phyloP scores from a whole-genome alignment of 1,139 yeast species.

The Kodamaea anthophila region DNA sequence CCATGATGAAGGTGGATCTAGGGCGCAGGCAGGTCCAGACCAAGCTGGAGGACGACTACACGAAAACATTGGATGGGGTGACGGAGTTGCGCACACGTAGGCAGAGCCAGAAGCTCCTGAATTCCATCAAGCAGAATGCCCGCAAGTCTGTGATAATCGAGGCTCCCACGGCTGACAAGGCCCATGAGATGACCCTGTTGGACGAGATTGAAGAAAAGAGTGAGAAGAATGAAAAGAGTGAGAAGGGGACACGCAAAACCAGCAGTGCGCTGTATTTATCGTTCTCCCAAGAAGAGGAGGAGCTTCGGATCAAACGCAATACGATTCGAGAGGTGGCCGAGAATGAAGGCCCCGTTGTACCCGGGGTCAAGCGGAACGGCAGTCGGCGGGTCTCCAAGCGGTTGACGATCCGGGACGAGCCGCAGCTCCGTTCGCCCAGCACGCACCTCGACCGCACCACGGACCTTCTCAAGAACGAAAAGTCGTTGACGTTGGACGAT shows the following conservation, averaged over 20 bases:
- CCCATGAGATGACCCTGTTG: constrained; percentile 8
- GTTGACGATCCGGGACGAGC: constrained; percentile 43
- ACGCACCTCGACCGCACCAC: constrained; percentile 49
- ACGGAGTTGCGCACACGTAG: constrained; percentile 71
- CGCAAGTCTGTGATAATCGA: constrained; percentile 40
- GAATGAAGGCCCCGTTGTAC: background rate
- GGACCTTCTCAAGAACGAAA: constrained; percentile 69
- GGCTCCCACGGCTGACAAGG: constrained; percentile 55
- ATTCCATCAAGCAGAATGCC: constrained; percentile 46
- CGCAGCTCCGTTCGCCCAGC: constrained; percentile 26
- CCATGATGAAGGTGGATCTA: constrained; percentile 45
- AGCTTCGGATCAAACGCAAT: constrained; percentile 26
- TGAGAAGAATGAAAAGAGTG: constrained; percentile 12
- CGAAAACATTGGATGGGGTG: constrained; percentile 70
- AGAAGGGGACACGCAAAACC: constrained; percentile 11
- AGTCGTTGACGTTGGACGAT: constrained; percentile 87
- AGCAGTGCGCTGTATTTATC: constrained; percentile 18
- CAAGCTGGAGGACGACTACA: constrained; percentile 35
- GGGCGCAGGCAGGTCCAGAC: constrained; percentile 5
- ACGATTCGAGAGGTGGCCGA: constrained; percentile 1
- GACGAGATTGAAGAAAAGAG: constrained; percentile 11
- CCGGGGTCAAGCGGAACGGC: background rate
- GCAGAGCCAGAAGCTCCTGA: constrained; percentile 59
- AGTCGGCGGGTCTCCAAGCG: constrained; percentile 12
- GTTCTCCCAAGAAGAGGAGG: constrained; percentile 25